Evolutionary conservation across 2,329 filamentous ascomycete species (phyloP).

Genomic region (Fusarium neocosmosporiellum): DNA sequence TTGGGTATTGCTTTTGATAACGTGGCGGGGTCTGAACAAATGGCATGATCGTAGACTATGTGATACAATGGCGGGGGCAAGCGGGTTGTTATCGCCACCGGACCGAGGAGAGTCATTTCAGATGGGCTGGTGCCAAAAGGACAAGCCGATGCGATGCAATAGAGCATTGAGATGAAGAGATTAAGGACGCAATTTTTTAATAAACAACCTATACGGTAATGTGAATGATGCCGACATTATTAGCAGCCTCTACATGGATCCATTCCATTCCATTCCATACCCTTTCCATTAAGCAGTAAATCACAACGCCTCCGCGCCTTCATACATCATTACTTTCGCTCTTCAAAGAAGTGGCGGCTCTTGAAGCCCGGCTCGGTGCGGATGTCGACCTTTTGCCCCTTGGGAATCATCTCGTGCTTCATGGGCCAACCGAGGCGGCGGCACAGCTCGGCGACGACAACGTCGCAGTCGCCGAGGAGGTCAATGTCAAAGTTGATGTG

Average conservation of each 20-base stretch:
- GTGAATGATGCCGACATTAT: not conserved
- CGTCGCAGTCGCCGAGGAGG: constrained; percentile 93
- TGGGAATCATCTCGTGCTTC: constrained; percentile 84
- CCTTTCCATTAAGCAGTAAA: not conserved
- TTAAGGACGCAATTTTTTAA: not conserved
- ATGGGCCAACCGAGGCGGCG: constrained; percentile 84
- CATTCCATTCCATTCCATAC: not conserved
- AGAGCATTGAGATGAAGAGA: not conserved
- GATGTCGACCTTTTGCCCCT: constrained; percentile 70
- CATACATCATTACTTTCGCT: constrained; percentile 15
- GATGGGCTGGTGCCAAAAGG: not conserved
- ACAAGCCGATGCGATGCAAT: too few relatives aligned
- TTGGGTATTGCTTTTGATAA: too few relatives aligned
- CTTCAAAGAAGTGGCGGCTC: constrained; percentile 53
- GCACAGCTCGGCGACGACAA: constrained; percentile 88
- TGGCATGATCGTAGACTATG: too few relatives aligned
- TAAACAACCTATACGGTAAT: not conserved
- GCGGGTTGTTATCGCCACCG: not conserved
- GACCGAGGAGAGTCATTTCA: not conserved
- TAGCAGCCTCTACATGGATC: not conserved
- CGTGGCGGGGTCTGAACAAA: too few relatives aligned
- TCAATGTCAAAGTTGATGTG: constrained; percentile 98
- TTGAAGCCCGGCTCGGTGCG: constrained; percentile 48
- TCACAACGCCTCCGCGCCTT: not conserved
- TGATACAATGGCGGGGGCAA: not conserved